Evolutionary conservation across 1,284 basidiomycete genomes (phyloP), one percentile per base, ranked within the genome.

Genomic region (Pholiota adiposa): DNA sequence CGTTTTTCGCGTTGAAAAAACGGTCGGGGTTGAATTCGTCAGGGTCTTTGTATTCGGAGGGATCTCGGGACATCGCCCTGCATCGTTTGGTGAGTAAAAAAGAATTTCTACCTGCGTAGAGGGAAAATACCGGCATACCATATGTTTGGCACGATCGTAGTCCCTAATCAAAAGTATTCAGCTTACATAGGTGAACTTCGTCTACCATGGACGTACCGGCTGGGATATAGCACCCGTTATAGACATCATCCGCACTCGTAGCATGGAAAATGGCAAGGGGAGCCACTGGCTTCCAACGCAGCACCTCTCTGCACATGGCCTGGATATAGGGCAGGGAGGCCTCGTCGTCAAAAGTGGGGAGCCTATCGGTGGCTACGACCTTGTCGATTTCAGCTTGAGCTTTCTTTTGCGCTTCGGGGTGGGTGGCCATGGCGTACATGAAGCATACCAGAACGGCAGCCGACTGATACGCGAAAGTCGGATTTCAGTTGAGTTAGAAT

Each of bases 281-380:
- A 3, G 54, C n/a, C 16, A 61, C 56, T 8, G 68, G 69, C 12
- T 51, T 59, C 65, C 68, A 69, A 38, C 72, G 63, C 25, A 69
- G 48, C 5, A 70, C 34, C 57, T 77, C 75, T 25, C 71, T 67
- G 29, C 69, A 65, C 16, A 77, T 49, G 7, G 73, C 74, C 46
- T 75, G 71, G n/a, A 73, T 59, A 34, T 75, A 74, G 0, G 72
- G 73, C 14, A 77, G 63, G 2, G 63, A 61, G 9, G 54, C 16
- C 6, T 73, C 64, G 59, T 82, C 80, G 9, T 65, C 67, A 41
- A 76, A 76, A 3, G 63, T 69, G 0, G 72, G 70, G 2, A 75
- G 64, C 4, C 73, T 68, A 16, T 66, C 60, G 31, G 49, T 51
- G n/a, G 73, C 73, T 27, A 75, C 55, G 11, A 74, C 66, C 6